Conservation (phyloP, 805 yeast species). For the Wickerhamomyces alni region DNA sequence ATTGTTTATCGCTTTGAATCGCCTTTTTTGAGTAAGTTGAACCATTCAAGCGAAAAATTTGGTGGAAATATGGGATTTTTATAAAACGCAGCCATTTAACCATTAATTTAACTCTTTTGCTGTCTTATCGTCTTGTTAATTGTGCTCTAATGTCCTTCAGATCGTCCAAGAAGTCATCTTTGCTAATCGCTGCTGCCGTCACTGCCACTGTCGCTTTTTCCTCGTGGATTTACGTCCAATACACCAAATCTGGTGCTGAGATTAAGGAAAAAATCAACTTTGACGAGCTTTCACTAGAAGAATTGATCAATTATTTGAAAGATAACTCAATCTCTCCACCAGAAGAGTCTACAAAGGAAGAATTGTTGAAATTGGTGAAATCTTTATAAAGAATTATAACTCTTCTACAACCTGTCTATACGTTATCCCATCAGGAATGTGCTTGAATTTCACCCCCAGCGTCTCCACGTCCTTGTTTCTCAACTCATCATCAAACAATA, state of each 20-base stretch:
- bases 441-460: conserved; percentile 65
- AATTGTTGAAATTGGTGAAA: neutral
- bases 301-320: neutral
- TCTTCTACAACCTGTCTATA: neutral
- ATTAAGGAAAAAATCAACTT: neutral
- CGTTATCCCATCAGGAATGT: conserved; percentile 45
- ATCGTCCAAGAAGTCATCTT: neutral
- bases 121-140: no score
- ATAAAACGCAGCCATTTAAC: no score
- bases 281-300: neutral
- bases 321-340: neutral
- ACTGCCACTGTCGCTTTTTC: neutral
- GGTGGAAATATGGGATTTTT: no score
- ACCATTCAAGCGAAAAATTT: neutral
- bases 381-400: neutral
- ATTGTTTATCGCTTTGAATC: neutral
- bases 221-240: neutral
- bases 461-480: conserved; percentile 71
- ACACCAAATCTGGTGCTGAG: neutral
- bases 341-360: neutral
- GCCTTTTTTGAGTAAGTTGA: neutral
- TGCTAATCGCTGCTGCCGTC: neutral
- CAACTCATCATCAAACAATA: conserved; percentile 72
- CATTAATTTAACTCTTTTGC: no score
- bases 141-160: no score